Base-by-base conservation (phyloP, 345 rosid genomes). In the Salix arbutifolia region DNA sequence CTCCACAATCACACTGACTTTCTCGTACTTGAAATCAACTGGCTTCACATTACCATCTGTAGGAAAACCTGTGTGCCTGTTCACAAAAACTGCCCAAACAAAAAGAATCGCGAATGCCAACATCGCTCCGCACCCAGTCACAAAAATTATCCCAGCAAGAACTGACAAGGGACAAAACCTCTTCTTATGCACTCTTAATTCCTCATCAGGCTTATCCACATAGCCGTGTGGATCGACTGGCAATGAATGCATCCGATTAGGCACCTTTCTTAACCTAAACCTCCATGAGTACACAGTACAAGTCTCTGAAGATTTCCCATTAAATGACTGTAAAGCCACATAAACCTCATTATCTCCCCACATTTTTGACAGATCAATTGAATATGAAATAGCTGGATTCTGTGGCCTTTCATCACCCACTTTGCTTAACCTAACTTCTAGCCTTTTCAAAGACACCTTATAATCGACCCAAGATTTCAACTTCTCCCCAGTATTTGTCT, bases 401-500 rank as follows among this genome's bases (percentile, higher is more conserved):
- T 50, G 70, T 11, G 91, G 92, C 64, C 88, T 85, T 4, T 70
- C 72, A 5, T 81, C 86, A 44, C 76, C 66, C 12, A 80, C 82
- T 79, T 77, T 80, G 77, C 88, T 72, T 71, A 90, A 72, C 76
- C 91, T 81, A 75, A 88, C 69, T 76, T 86, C 88, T 56, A 90
- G 77, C 69, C 80, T 77, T 74, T 82, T 89, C 18, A 85, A 86
- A 71, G 73, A 81, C 28, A 87, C 80, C 76, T 87, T 88, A 71
- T 86, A 90, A 77, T 87, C 89, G 50, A 89, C 61, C 91, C 94
- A 90, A 3, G 91, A 81, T 72, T 77, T 85, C 77, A 89, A 46
- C 23, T 73, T 83, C 70, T 84, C 82, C 26, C 89, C 92, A 76
- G 69, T 79, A 73, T 81, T 86, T 33, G 82, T 73, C 77, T 70